Conservation (phyloP, 2,329 filamentous ascomycete genomes). For the Scedosporium boydii region DNA sequence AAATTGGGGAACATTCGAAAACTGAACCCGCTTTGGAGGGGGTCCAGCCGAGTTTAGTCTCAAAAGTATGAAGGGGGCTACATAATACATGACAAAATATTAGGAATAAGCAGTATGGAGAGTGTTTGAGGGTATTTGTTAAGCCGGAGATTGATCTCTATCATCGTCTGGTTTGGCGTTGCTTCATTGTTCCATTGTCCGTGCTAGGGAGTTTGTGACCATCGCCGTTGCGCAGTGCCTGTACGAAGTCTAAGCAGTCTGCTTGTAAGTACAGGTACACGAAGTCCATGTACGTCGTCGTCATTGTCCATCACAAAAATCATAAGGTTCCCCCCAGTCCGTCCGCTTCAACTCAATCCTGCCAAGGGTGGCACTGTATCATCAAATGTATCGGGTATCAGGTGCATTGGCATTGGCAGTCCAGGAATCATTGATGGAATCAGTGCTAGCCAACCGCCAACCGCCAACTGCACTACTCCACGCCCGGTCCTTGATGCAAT, state of each 20-base stretch:
- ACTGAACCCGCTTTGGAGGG: not conserved
- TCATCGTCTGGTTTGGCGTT: no score
- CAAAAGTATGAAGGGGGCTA: not conserved
- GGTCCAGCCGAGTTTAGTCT: not conserved
- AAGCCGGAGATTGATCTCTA: no score
- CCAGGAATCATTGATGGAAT: not conserved
- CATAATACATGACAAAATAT: not conserved
- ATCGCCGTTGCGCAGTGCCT: no score
- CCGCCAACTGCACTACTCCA: conserved; percentile 1
- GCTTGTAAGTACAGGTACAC: not conserved
- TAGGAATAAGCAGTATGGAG: no score
- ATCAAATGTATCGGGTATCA: not conserved
- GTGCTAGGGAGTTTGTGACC: no score
- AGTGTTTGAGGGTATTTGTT: no score
- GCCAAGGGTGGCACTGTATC: conserved; percentile 3
- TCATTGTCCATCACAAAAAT: not conserved
- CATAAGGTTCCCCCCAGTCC: not conserved
- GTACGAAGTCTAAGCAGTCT: no score
- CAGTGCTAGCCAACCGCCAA: not conserved
- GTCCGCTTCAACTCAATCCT: not conserved
- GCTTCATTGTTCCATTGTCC: no score
- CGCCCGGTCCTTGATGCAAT: not conserved
- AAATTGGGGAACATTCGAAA: not conserved
- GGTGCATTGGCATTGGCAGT: not conserved
- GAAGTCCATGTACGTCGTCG: not conserved